These are phyloP conservation scores for Violaceomyces palustris DNA, from an alignment of 1,284 basidiomycete species.

Conservation along the genomic window DNA sequence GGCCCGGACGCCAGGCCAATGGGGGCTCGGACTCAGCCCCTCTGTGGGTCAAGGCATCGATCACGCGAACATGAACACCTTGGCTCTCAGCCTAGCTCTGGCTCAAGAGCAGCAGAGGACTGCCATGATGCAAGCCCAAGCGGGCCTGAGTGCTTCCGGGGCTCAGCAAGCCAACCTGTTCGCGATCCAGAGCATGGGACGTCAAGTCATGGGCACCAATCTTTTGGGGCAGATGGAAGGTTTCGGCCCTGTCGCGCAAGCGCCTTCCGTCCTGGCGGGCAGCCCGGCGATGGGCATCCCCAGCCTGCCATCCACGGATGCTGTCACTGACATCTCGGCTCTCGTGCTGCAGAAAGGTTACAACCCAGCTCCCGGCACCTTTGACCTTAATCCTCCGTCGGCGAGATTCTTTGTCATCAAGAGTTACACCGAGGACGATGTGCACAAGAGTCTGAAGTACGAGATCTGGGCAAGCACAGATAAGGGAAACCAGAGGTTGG, in stretches of 20 bases:
- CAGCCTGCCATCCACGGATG: neutral
- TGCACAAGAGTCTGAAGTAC: conserved; percentile 47
- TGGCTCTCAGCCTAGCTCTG: conserved; percentile 34
- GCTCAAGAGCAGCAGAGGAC: conserved; percentile 37
- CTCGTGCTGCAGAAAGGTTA: conserved; percentile 22
- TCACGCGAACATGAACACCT: conserved; percentile 18
- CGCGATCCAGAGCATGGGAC: neutral
- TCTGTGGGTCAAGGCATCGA: conserved; percentile 4
- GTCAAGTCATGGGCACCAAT: neutral
- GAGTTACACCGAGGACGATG: conserved; percentile 50
- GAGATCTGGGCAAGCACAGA: conserved; percentile 52
- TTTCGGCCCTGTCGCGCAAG: too few species aligned
- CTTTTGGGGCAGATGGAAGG: neutral
- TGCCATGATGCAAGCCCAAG: conserved; percentile 28
- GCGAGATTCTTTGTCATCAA: conserved; percentile 52
- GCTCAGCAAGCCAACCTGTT: neutral
- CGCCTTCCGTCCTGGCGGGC: too few species aligned
- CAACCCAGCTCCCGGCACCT: conserved; percentile 27
- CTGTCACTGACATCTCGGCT: conserved; percentile 2
- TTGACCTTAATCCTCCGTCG: conserved; percentile 21
- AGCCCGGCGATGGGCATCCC: neutral
- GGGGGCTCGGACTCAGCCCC: neutral
- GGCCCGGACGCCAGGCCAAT: neutral
- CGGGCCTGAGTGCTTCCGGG: conserved; percentile 3
- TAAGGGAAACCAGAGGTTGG: conserved; percentile 49